Evolutionary conservation across 306 rosid species (phyloP).

Genomic region (Quercus bicolor): DNA sequence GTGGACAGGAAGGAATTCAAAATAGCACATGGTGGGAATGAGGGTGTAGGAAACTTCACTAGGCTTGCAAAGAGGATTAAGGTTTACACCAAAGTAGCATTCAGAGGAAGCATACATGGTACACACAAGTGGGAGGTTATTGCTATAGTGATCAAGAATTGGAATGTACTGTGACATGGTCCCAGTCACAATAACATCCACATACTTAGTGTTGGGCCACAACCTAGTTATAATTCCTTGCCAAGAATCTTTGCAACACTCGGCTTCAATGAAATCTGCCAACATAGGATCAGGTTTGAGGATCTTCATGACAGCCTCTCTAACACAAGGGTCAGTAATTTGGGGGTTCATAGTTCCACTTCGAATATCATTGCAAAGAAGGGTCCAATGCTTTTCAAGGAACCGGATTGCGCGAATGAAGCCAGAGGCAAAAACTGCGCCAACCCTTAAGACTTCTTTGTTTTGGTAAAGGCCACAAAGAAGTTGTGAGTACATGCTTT

Average conservation of each 20-base stretch:
- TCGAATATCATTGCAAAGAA: conserved; percentile 60
- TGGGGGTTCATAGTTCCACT: conserved; percentile 47
- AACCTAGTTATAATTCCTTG: conserved; percentile 70
- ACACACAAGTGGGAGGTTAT: conserved; percentile 83
- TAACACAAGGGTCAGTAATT: conserved; percentile 43
- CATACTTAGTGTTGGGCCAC: conserved; percentile 89
- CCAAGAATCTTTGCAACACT: conserved; percentile 63
- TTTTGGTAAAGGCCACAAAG: conserved; percentile 76
- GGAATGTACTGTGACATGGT: conserved; percentile 93
- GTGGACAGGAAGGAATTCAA: conserved; percentile 63
- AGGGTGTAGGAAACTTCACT: conserved; percentile 74
- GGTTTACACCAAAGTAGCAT: conserved; percentile 84
- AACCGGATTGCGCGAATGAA: conserved; percentile 74
- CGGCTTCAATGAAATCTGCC: conserved; percentile 51
- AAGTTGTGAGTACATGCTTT: conserved; percentile 87
- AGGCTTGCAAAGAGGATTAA: conserved; percentile 75
- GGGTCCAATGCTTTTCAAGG: conserved; percentile 63
- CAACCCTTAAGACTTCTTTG: conserved; percentile 63
- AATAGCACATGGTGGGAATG: conserved; percentile 83
- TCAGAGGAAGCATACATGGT: conserved; percentile 90
- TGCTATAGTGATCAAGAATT: conserved; percentile 71
- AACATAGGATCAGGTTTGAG: conserved; percentile 52
- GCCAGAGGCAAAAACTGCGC: conserved; percentile 83
- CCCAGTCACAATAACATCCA: conserved; percentile 94
- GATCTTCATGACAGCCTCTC: conserved; percentile 50